Evolutionary conservation across 257 asterid genomes (phyloP).

Genomic region (Nicotiana obtusifolia): DNA sequence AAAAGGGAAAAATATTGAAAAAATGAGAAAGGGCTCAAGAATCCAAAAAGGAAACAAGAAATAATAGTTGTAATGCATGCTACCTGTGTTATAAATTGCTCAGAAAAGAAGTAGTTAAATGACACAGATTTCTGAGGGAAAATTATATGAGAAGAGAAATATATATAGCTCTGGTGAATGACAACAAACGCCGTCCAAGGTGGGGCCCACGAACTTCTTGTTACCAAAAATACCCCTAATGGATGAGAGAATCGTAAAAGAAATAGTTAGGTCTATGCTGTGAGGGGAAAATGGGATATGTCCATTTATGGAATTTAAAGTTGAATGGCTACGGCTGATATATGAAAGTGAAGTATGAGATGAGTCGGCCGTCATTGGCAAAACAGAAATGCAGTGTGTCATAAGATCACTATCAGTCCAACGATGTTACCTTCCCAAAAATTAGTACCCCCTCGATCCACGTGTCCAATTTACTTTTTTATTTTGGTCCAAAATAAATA

Average conservation of each 20-base stretch:
- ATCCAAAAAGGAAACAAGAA: neutral
- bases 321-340: neutral
- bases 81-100: neutral
- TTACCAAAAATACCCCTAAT: neutral
- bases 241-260: neutral
- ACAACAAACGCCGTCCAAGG: neutral
- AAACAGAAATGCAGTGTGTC: neutral
- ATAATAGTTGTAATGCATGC: neutral
- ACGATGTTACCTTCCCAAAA: neutral
- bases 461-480: too few relatives aligned
- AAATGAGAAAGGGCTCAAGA: neutral
- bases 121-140: neutral
- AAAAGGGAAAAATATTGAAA: neutral
- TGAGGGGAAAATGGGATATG: neutral
- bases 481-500: too few relatives aligned
- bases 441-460: too few relatives aligned
- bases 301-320: neutral
- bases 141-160: neutral
- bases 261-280: too few relatives aligned
- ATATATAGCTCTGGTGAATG: neutral
- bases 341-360: neutral
- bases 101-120: neutral
- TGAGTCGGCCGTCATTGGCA: neutral
- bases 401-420: neutral
- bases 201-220: neutral